phyloP scores from a whole-genome alignment of 495 filamentous ascomycete genomes.

The Talaromyces nanjingensis region DNA sequence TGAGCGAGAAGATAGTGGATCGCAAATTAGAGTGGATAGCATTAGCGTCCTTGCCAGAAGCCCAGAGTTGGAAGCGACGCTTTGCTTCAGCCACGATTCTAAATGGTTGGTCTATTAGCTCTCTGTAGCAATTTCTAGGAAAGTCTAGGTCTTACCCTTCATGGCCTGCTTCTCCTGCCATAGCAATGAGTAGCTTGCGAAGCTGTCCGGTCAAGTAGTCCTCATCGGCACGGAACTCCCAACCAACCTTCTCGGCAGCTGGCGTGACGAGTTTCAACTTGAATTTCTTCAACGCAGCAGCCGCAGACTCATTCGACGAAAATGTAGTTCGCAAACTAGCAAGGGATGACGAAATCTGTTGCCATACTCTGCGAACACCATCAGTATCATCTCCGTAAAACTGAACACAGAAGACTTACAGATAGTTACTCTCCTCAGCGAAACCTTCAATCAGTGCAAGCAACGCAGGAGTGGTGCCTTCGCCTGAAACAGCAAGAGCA shows the following conservation, averaged over 20 bases:
- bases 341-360: conserved; percentile 67
- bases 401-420: conserved; percentile 37
- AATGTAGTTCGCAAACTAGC: conserved; percentile 59
- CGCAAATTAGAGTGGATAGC: conserved; percentile 79
- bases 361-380: conserved; percentile 56
- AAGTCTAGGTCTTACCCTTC: conserved; percentile 43
- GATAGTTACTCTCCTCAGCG: conserved; percentile 69
- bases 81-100: conserved; percentile 65
- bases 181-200: conserved; percentile 68
- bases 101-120: conserved; percentile 16
- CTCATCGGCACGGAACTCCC: conserved; percentile 69
- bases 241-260: conserved; percentile 72
- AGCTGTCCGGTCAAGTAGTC: conserved; percentile 76
- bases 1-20: conserved; percentile 68
- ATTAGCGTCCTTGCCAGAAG: conserved; percentile 51
- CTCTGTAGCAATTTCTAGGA: not conserved
- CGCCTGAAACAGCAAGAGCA: conserved; percentile 80
- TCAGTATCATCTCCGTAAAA: not conserved
- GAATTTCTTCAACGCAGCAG: conserved; percentile 66
- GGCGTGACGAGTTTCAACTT: conserved; percentile 61
- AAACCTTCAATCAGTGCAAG: conserved; percentile 76
- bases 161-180: conserved; percentile 69
- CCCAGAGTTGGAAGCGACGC: conserved; percentile 68
- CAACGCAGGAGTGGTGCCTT: conserved; percentile 70
- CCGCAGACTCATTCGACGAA: conserved; percentile 46